These are phyloP conservation scores for Rugonectria rugulosa DNA, from an alignment of 2,329 filamentous ascomycete species.

Conservation along the genomic window DNA sequence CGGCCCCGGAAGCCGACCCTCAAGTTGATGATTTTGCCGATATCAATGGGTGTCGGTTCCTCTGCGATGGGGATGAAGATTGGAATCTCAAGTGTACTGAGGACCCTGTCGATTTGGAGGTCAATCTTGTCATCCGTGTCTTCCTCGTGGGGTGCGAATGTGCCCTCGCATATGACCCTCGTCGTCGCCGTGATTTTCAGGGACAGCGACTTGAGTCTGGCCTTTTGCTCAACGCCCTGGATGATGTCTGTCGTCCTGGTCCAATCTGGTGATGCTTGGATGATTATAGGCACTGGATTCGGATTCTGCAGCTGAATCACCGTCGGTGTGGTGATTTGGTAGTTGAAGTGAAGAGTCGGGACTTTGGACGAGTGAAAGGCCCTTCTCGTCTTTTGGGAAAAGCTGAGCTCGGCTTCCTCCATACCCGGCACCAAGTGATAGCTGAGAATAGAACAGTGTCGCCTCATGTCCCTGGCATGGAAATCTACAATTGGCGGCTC, in stretches of 20 bases:
- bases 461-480: neutral
- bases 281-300: conserved; percentile 27
- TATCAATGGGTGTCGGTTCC: neutral
- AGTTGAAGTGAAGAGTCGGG: conserved; percentile 38
- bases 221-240: conserved; percentile 11
- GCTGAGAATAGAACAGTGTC: conserved; percentile 12
- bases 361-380: conserved; percentile 45
- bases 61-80: conserved; percentile 16
- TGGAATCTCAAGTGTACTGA: neutral
- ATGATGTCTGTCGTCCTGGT: conserved; percentile 25
- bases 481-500: conserved; percentile 31
- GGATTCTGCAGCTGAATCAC: conserved; percentile 42
- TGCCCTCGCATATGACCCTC: conserved; percentile 15
- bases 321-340: conserved; percentile 38
- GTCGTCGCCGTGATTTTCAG: conserved; percentile 16
- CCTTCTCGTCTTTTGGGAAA: conserved; percentile 44
- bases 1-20: neutral
- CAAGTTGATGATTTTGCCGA: conserved; percentile 18
- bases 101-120: neutral
- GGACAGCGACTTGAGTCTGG: conserved; percentile 22
- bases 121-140: neutral
- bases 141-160: neutral
- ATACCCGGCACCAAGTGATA: conserved; percentile 43
- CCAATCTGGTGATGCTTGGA: conserved; percentile 26
- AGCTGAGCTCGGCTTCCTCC: conserved; percentile 38